Evolutionary conservation across 225 moss, liverwort and hornwort species (phyloP).

Genomic region (Ulota crispa): DNA sequence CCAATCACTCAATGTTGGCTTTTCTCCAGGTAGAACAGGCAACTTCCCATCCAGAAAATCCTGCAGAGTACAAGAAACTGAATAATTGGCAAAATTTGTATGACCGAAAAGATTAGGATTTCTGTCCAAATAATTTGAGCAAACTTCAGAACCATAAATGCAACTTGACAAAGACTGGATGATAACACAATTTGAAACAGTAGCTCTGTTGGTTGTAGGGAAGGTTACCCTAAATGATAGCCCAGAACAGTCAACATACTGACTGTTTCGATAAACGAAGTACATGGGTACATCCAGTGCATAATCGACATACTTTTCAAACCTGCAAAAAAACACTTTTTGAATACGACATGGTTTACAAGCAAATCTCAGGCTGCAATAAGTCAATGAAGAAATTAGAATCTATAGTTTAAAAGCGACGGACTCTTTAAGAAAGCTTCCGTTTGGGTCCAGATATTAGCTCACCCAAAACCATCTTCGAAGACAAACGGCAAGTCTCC

Average conservation of each 20-base stretch:
- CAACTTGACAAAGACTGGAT: neutral
- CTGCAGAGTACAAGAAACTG: conserved; percentile 31
- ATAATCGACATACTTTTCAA: conserved; percentile 94
- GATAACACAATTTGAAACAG: neutral
- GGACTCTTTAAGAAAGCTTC: neutral
- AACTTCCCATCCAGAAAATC: conserved; percentile 73
- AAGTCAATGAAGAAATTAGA: neutral
- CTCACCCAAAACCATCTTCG: conserved; percentile 85
- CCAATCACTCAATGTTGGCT: conserved; percentile 75
- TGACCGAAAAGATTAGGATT: neutral
- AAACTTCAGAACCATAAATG: neutral
- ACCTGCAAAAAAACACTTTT: conserved; percentile 50
- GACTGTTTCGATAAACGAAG: conserved; percentile 76
- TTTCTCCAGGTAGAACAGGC: conserved; percentile 59
- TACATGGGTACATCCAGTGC: conserved; percentile 94
- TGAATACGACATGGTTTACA: conserved; percentile 1
- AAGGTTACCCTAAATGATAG: conserved; percentile 75
- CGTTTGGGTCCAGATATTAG: neutral
- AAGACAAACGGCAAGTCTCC: conserved; percentile 96
- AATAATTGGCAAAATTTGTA: neutral
- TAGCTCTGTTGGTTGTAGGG: neutral
- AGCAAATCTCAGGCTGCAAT: neutral
- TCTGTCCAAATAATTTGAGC: neutral
- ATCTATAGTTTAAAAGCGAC: neutral
- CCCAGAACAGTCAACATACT: conserved; percentile 75